These are phyloP conservation scores for Glutinoglossum americanum DNA, from an alignment of 495 filamentous ascomycete genomes.

Conservation along the genomic window DNA sequence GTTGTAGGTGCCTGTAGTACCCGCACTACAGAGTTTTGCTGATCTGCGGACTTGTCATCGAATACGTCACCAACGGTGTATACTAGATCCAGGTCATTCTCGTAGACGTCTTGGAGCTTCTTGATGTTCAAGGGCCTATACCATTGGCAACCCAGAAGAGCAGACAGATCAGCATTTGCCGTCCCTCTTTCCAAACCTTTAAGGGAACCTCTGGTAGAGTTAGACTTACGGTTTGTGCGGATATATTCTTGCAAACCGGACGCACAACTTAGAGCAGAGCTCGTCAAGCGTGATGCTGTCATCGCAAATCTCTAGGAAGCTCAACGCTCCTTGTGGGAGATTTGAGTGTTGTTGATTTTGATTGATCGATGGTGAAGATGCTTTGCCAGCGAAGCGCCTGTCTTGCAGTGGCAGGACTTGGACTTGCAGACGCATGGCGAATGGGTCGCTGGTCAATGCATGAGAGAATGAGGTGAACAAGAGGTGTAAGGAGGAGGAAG, in stretches of 20 bases:
- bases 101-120: slow-evolving; percentile 5
- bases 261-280: slow-evolving; percentile 1
- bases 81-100: slow-evolving; percentile 3
- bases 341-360: not conserved
- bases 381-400: not conserved
- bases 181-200: not conserved
- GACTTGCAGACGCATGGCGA: not conserved
- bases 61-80: slow-evolving; percentile 6
- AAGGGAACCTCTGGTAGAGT: not conserved
- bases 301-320: slow-evolving; percentile 1
- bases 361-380: not conserved
- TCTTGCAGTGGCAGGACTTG: not conserved
- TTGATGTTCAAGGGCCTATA: slow-evolving; percentile 6
- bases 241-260: not conserved
- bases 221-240: not conserved
- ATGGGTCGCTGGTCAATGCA: not conserved
- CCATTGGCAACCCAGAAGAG: not conserved
- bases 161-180: not conserved
- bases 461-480: not conserved
- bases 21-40: not conserved
- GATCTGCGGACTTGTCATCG: slow-evolving; percentile 3
- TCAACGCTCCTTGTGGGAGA: not conserved
- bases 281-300: not conserved
- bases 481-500: not conserved
- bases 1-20: slow-evolving; percentile 4